A percentile compares a stretch with the other conserved stretches of the same genome.
Conservation (phyloP, 1,139 yeast species). For the Keqinozyma sinolaborantium region DNA sequence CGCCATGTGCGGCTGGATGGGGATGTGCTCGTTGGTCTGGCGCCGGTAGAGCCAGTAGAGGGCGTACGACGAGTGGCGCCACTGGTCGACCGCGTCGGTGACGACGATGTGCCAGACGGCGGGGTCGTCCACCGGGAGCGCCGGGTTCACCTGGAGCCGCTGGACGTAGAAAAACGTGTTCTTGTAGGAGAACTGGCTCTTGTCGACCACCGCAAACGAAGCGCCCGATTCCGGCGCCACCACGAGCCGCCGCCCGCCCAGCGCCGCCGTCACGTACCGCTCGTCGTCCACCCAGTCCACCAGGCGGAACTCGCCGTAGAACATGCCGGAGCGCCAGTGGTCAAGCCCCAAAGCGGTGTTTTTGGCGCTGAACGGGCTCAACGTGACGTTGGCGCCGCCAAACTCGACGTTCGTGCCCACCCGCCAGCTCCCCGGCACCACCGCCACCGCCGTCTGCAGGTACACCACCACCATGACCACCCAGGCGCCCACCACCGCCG, state of each 20-base stretch:
- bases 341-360: slow-evolving; percentile 29
- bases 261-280: slow-evolving; percentile 23
- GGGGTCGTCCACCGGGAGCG: slow-evolving; percentile 21
- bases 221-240: slow-evolving; percentile 20
- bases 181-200: slow-evolving; percentile 25
- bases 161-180: slow-evolving; percentile 31
- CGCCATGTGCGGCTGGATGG: slow-evolving; percentile 20
- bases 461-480: slow-evolving; percentile 25
- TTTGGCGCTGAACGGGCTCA: slow-evolving; percentile 26
- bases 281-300: slow-evolving; percentile 35
- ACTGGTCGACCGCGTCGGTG: slow-evolving; percentile 28
- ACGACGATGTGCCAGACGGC: slow-evolving; percentile 28
- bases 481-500: slow-evolving; percentile 19
- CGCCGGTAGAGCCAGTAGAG: slow-evolving; percentile 36
- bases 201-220: slow-evolving; percentile 16
- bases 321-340: slow-evolving; percentile 20
- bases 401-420: slow-evolving; percentile 19
- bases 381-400: slow-evolving; percentile 28
- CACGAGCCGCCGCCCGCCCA: slow-evolving; percentile 11
- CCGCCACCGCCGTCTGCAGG: slow-evolving; percentile 21
- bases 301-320: slow-evolving; percentile 14
- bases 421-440: slow-evolving; percentile 21
- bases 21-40: slow-evolving; percentile 15
- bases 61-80: slow-evolving; percentile 42
- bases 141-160: slow-evolving; percentile 32